These are phyloP conservation scores for Carex myosuroides DNA, from an alignment of 176 grass and related monocot species.

Conservation along the genomic window DNA sequence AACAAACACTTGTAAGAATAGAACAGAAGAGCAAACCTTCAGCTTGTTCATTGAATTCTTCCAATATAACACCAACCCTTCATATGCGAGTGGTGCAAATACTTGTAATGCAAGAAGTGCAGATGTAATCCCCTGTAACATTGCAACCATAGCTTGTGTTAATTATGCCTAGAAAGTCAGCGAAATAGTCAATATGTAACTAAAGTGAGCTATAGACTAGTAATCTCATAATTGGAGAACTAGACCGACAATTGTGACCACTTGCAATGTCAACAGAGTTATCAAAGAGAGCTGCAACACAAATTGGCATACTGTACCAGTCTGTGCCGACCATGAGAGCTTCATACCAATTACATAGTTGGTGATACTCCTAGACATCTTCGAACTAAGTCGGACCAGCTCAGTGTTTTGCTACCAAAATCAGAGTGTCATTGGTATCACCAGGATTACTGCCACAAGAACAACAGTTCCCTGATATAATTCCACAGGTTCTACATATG, in stretches of 20 bases:
- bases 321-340: not conserved
- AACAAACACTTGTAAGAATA: not conserved
- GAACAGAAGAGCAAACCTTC: conserved; percentile 38
- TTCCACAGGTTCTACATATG: not conserved
- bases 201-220: not conserved
- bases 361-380: not conserved
- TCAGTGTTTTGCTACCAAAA: not conserved
- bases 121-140: conserved; percentile 68
- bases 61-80: conserved; percentile 68
- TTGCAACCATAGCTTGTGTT: not conserved
- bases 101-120: conserved; percentile 61
- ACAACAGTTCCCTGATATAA: not conserved
- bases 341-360: not conserved
- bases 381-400: not conserved
- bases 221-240: not conserved
- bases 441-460: not conserved
- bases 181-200: not conserved
- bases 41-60: conserved; percentile 67
- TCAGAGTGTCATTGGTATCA: not conserved
- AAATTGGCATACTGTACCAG: not conserved
- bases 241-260: not conserved
- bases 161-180: not conserved
- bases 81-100: conserved; percentile 82
- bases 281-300: not conserved
- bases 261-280: not conserved